Conservation (phyloP, 1,139 yeast genomes). For the Blastobotrys malaysiensis region DNA sequence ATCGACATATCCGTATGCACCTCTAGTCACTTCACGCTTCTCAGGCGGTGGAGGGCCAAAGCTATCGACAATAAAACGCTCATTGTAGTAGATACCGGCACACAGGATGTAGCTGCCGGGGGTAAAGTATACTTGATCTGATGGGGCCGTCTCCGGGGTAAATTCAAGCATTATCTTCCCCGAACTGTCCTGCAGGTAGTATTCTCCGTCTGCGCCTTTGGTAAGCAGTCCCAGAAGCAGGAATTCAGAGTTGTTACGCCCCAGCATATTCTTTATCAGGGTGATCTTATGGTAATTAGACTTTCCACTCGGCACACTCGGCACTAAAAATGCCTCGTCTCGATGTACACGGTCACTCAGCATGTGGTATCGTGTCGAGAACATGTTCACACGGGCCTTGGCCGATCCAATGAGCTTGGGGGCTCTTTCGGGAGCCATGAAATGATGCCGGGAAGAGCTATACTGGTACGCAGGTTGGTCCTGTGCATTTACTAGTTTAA, state of each 20-base stretch:
- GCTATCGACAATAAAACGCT: slow-evolving; percentile 67
- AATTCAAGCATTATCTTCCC: slow-evolving; percentile 72
- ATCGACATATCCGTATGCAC: slow-evolving; percentile 73
- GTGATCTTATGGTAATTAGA: slow-evolving; percentile 52
- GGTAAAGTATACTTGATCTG: slow-evolving; percentile 63
- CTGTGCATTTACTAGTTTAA: slow-evolving; percentile 57
- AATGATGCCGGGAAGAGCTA: slow-evolving; percentile 62
- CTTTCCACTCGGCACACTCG: slow-evolving; percentile 27
- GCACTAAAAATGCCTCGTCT: slow-evolving; percentile 63
- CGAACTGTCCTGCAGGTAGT: slow-evolving; percentile 74
- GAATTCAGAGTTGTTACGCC: slow-evolving; percentile 74
- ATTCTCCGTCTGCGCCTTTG: slow-evolving; percentile 58
- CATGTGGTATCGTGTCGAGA: slow-evolving; percentile 50
- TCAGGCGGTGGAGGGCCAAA: slow-evolving; percentile 91
- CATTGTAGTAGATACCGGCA: slow-evolving; percentile 74
- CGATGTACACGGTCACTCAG: slow-evolving; percentile 66
- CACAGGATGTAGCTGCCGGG: slow-evolving; percentile 77
- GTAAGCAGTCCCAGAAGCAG: slow-evolving; percentile 72
- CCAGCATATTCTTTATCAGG: slow-evolving; percentile 73
- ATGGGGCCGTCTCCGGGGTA: slow-evolving; percentile 46
- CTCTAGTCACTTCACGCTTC: slow-evolving; percentile 56
- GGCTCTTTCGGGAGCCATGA: slow-evolving; percentile 35
- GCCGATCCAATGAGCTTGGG: slow-evolving; percentile 33
- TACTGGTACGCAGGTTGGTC: slow-evolving; percentile 64
- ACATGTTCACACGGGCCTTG: slow-evolving; percentile 31